Evolutionary conservation across 2,329 filamentous ascomycete species (phyloP).

Genomic region (Taxawa tesnikishii): DNA sequence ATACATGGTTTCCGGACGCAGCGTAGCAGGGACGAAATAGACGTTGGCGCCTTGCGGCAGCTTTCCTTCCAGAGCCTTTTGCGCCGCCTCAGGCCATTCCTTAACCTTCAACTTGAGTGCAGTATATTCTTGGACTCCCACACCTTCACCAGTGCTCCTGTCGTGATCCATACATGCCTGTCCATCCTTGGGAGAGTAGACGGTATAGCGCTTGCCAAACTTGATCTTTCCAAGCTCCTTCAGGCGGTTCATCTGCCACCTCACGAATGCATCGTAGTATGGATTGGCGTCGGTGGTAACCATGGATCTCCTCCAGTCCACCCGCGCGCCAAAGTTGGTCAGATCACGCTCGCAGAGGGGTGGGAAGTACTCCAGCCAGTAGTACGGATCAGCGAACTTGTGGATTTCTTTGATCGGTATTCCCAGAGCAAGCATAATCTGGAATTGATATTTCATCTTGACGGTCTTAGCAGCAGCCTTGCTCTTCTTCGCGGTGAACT

Average conservation of each 20-base stretch:
- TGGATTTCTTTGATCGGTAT: constrained; percentile 83
- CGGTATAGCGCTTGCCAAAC: constrained; percentile 84
- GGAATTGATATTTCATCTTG: constrained; percentile 91
- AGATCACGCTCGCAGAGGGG: constrained; percentile 69
- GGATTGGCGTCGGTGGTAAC: constrained; percentile 95
- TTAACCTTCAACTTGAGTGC: constrained; percentile 83
- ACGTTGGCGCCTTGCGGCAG: constrained; percentile 67
- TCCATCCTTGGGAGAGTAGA: constrained; percentile 82
- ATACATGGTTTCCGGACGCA: constrained; percentile 97
- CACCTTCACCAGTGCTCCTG: constrained; percentile 65
- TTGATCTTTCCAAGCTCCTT: constrained; percentile 86
- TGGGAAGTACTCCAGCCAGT: constrained; percentile 91
- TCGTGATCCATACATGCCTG: constrained; percentile 86
- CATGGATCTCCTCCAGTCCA: constrained; percentile 88
- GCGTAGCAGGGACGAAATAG: constrained; percentile 82
- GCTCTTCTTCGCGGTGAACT: constrained; percentile 85
- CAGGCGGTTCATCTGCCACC: constrained; percentile 94
- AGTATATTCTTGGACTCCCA: constrained; percentile 83
- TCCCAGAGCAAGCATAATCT: constrained; percentile 86
- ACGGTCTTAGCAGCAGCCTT: constrained; percentile 83
- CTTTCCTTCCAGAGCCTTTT: constrained; percentile 60
- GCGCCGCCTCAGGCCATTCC: constrained; percentile 72
- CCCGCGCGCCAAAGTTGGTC: constrained; percentile 68
- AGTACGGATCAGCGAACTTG: constrained; percentile 76
- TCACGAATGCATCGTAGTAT: constrained; percentile 89